Base-by-base conservation (phyloP, 306 rosid species). In the Cajanus cajan region DNA sequence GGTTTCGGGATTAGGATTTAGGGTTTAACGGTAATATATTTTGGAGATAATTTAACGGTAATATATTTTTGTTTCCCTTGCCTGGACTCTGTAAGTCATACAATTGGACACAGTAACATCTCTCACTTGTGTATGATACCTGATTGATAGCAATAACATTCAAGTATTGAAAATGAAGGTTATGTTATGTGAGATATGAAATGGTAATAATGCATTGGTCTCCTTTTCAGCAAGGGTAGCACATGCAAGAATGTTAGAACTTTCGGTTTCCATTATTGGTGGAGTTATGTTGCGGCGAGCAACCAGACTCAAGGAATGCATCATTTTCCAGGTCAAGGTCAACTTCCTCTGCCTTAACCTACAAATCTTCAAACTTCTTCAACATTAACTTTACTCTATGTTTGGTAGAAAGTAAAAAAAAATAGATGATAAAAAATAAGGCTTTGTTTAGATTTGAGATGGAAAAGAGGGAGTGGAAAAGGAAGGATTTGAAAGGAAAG, bases 241-340 rank as follows among this genome's bases (percentile, higher is more conserved):
- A 43, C n/a, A 54, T 52, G 80, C 76, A 41, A 52, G 69, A 74
- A 67, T 16, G 43, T 81, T 55, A 63, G 45, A 81, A 44, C 63
- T 45, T 31, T 10, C 15, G 18, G 72, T 62, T 45, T 68, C 81
- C 47, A 69, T 70, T 12, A 50, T 40, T 82, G 85, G 28, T 11
- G 44, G 41, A 74, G 68, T 45, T 50, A 77, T 24, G 43, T 52
- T 45, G 36, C 34, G 25, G 62, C 58, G 47, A 34, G 51, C 45
- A 15, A 33, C n/a, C n/a, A n/a, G n/a, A n/a, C n/a, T 31, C 24
- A 33, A 5, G 52, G 16, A 11, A 31, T 11, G 21, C 62, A 18
- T 71, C 4, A 10, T 61, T 37, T 14, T 0, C 54, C 16, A 36
- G 65, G 7, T 47, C 55, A 45, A 34, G 64, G 7, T 36, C 74